phyloP scores from a whole-genome alignment of 148 eudicot species.

The Amaranthus palmeri region DNA sequence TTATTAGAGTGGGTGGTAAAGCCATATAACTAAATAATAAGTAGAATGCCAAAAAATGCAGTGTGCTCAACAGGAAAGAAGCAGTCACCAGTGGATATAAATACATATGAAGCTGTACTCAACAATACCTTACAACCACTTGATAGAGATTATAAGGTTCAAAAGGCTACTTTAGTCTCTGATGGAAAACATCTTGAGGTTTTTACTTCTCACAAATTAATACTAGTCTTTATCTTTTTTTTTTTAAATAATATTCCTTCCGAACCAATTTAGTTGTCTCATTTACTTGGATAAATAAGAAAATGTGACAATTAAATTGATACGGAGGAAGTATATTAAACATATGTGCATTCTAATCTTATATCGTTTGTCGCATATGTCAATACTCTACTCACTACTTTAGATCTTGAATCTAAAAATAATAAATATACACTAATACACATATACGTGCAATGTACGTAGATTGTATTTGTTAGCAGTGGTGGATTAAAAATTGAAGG shows the following conservation, averaged over 20 bases:
- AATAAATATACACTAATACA: too few relatives aligned
- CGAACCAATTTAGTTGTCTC: too few relatives aligned
- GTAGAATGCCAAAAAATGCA: constrained; percentile 34
- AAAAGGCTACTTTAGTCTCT: constrained; percentile 48
- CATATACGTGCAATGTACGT: background rate
- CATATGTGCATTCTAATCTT: too few relatives aligned
- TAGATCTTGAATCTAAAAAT: too few relatives aligned
- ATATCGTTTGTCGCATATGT: too few relatives aligned
- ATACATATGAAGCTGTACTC: constrained; percentile 21
- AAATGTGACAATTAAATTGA: too few relatives aligned
- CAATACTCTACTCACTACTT: too few relatives aligned
- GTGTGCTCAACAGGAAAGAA: constrained; percentile 48
- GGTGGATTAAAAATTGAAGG: constrained; percentile 38
- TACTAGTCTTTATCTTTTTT: background rate
- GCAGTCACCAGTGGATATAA: constrained; percentile 68
- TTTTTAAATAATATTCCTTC: background rate
- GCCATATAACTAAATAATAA: constrained; percentile 29
- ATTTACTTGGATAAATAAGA: too few relatives aligned
- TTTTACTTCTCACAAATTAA: background rate
- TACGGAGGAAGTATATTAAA: too few relatives aligned
- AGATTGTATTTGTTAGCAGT: constrained; percentile 12
- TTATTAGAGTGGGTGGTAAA: too few relatives aligned
- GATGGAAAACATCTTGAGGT: constrained; percentile 51
- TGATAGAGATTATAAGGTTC: constrained; percentile 29
- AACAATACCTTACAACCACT: constrained; percentile 39